Evolutionary conservation across 1,284 basidiomycete genomes (phyloP), one percentile per base, ranked within the genome.

Genomic region (Pascua sp.): DNA sequence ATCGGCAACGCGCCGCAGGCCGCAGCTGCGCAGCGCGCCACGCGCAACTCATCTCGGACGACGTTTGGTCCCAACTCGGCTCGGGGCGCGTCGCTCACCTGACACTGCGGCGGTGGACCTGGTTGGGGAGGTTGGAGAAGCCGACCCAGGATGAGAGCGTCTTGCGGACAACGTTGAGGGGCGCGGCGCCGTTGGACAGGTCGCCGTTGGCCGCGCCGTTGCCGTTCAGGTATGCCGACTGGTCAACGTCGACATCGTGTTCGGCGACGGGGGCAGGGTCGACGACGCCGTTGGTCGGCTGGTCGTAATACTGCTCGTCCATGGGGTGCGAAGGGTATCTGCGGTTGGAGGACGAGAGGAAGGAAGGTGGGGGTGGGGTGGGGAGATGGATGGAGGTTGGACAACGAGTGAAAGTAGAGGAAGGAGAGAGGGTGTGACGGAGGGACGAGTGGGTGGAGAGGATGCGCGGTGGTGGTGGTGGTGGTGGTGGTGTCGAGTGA

Each of bases 31-130:
- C 24, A 32, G 24, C 24, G 24, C 24, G 24, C 4, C 24, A 32
- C 24, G 16, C 13, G 11, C 36, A 12, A 47, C 46, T 32, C 24
- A 32, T 32, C 24, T 32, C 24, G 24, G 24, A 32, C 24, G 24
- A 32, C 24, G 7, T 32, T 32, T 32, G 24, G 24, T 32, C 24
- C 24, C 24, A 32, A 32, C 24, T 32, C 24, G 24, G 24, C 24
- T 32, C 24, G 24, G 24, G 24, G 24, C 24, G 24, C 24, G 24
- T 32, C 24, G 24, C 80, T 67, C 63, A 78, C 81, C 90, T 84
- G 57, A 95, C 88, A 71, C 91, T 94, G 81, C 93, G 91, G 78
- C 94, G 87, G 80, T 96, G 94, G 49, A 96, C 91, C 78, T 97
- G 93, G 83, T 97, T 96, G 57, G 94, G 93, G 56, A 97, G 83